These are phyloP conservation scores for Colletotrichum sp. DNA, from an alignment of 2,329 filamentous ascomycete genomes.

Conservation along the genomic window DNA sequence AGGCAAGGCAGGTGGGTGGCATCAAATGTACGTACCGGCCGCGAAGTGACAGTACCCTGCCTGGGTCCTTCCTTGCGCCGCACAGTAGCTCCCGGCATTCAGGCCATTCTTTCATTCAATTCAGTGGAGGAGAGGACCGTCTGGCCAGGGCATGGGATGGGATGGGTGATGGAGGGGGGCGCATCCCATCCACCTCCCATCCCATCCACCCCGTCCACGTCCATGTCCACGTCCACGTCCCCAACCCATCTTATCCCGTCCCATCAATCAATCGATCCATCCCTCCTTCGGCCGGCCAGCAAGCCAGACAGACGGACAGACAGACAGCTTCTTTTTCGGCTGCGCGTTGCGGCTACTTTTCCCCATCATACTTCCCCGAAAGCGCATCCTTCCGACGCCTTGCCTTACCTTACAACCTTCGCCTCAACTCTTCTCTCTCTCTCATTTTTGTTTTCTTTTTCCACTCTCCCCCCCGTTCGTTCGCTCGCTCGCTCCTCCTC, in stretches of 20 bases:
- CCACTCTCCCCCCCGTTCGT: not conserved
- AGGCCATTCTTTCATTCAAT: slow-evolving; percentile 2
- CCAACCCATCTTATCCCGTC: not conserved
- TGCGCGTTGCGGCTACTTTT: not conserved
- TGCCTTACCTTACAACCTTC: not conserved
- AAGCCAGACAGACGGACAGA: not conserved
- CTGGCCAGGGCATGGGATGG: not conserved
- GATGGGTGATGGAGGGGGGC: not conserved
- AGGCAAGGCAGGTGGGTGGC: not conserved
- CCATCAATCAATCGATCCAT: not conserved
- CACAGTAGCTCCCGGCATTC: slow-evolving; percentile 3
- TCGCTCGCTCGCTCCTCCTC: not conserved
- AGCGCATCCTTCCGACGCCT: not conserved
- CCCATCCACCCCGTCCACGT: not conserved
- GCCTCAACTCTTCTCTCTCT: not conserved
- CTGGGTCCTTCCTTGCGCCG: not conserved
- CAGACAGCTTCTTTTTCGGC: not conserved
- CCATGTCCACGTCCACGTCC: not conserved
- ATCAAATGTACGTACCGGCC: not conserved
- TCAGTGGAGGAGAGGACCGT: not conserved
- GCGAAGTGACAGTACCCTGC: not conserved
- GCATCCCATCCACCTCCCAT: not conserved
- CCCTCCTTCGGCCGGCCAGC: not conserved
- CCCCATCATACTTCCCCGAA: not conserved
- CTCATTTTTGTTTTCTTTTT: not conserved